Base-by-base conservation (phyloP, 257 asterid species). In the Nicotiana otophora region DNA sequence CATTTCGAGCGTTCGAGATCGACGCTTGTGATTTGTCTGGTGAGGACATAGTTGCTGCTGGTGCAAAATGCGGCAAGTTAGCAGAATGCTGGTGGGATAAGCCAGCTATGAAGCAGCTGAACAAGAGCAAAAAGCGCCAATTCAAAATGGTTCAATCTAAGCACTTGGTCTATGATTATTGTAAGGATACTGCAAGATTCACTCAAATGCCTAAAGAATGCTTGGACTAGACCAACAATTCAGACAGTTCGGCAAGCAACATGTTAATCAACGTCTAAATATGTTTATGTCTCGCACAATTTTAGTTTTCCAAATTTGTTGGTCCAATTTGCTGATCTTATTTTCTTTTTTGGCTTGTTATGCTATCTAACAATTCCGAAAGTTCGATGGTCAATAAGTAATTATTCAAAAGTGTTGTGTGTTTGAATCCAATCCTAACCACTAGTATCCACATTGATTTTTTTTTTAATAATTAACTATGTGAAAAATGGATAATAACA, bases 31-130 rank as follows among this genome's bases (percentile, higher is more conserved):
- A 85, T 31, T 28, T 81, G 23, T 83, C 83, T 20, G n/a, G 83
- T 1, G 87, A 77, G 28, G 85, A 58, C 53, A 51, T 23, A n/a
- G 51, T 61, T 14, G 83, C 84, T 82, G 80, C 84, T 0, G 83
- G 70, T 26, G 83, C 76, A 16, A 87, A 84, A 82, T 90, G 95
- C 67, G 90, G 85, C 8, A 86, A 88, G 78, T 19, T 82, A 10
- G 83, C 92, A n/a, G 75, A 86, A 36, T 88, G 85, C 20, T 89
- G 92, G 92, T 90, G 95, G 95, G 93, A 91, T 81, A 91, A 91
- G 23, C 91, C 91, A 54, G 86, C 86, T 63, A 85, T 80, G 84
- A 90, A 82, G 14, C 85, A 85, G 82, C 77, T 85, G 66, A 61
- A 81, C 54, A 86, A 82, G 84, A 55, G 64, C 39, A 82, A 87